Evolutionary conservation across 164 flowering plant genomes (phyloP), one percentile per base, ranked within the genome.

Genomic region (Annona cherimola): DNA sequence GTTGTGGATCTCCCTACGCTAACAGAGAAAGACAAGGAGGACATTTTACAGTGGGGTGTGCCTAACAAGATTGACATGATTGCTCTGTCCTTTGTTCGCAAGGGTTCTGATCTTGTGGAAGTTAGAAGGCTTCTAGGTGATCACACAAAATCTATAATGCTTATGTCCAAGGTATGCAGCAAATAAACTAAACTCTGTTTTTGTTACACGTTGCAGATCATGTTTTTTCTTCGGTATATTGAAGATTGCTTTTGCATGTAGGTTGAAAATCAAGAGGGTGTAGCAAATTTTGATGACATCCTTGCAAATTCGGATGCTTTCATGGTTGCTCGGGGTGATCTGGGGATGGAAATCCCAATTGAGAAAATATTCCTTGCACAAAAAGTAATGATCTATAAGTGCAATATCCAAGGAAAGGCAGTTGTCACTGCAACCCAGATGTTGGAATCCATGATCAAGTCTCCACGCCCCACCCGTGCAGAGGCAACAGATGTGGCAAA

Each of bases 191-290:
- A 16, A 50, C 8, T 50, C 14, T 16, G 14, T 11, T 9, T 50
- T 16, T 50, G 57, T 26, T 5, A 61, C 19, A 61, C 19, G 63
- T 16, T 61, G 63, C 35, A 61, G 26, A 18, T 18, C 7, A 26
- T 1, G 3, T 12, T 18, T 18, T 8, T 61, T 2, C 19, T 61
- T 7, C 18, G 18, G 39, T 9, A 63, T 40, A 35, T 44, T 63
- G 42, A 63, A 7, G 41, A 35, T 11, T 39, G 18, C 67, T 69
- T 55, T 45, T 26, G 41, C 19, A 8, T 46, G 44, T 59, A 92
- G 97, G 97, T 92, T 79, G 97, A 92, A 75, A 92, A 92, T 70
- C 97, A 92, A 82, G 97, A 92, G 83, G 97, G 97, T 72, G 94
- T 92, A 55, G 91, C 97, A 50, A 92, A 92, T 76, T 92, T 90